Conservation (phyloP, 805 yeast species). For the Ogataea salicorniae region DNA sequence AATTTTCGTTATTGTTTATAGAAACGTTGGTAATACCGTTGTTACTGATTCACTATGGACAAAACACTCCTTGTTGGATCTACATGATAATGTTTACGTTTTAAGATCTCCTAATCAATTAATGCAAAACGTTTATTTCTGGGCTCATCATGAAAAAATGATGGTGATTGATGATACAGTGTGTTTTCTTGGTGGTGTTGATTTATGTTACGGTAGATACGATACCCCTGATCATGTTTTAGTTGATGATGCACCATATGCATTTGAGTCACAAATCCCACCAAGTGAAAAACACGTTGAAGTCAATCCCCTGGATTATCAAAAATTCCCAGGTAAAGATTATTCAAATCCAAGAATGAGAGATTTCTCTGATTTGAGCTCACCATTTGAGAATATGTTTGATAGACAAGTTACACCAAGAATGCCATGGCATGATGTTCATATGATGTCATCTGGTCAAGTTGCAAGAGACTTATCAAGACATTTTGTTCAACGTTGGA, state of each 20-base stretch:
- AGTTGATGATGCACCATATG: constrained; percentile 56
- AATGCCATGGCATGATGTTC: constrained; percentile 99
- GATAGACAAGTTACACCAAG: constrained; percentile 78
- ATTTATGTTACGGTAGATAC: constrained; percentile 90
- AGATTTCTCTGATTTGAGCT: constrained; percentile 75
- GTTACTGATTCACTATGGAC: constrained; percentile 94
- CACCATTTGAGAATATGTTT: constrained; percentile 89
- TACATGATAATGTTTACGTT: constrained; percentile 83
- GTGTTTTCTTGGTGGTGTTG: constrained; percentile 93
- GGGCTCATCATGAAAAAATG: constrained; percentile 98
- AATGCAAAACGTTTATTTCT: constrained; percentile 85
- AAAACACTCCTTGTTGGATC: constrained; percentile 81
- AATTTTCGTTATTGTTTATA: constrained; percentile 82
- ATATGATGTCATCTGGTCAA: constrained; percentile 92
- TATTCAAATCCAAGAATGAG: constrained; percentile 92
- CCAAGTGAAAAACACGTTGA: constrained; percentile 10
- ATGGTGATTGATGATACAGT: constrained; percentile 81
- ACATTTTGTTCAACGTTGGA: constrained; percentile 98
- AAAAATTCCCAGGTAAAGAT: constrained; percentile 93
- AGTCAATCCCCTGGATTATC: constrained; percentile 33
- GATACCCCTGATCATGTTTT: constrained; percentile 96
- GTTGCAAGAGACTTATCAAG: constrained; percentile 89
- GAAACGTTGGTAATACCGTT: constrained; percentile 91
- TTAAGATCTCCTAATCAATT: constrained; percentile 94
- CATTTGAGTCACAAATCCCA: constrained; percentile 24